Conservation (phyloP, 2,329 filamentous ascomycete species). For the Aspergillus neotritici region DNA sequence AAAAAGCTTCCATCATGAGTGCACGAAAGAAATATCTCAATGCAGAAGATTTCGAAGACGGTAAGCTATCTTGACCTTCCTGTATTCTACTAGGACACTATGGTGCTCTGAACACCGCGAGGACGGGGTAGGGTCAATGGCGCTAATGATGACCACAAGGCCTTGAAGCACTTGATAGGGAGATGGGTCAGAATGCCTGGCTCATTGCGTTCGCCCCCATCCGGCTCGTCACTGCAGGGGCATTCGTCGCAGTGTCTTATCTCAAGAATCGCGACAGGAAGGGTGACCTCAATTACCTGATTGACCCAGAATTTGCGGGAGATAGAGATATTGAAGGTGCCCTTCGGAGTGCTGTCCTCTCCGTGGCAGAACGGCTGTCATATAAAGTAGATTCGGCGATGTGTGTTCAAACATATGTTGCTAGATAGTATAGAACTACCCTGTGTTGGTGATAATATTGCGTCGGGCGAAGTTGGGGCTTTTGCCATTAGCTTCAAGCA, state of each 20-base stretch:
- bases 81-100: no score
- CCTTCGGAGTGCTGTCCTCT: no score
- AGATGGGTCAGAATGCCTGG: constrained; percentile 26
- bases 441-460: constrained; percentile 21
- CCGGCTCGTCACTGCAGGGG: constrained; percentile 25
- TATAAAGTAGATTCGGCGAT: no score
- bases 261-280: constrained; percentile 28
- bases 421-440: constrained; percentile 22
- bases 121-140: no score
- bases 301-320: constrained; percentile 28
- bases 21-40: no score
- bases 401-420: no score
- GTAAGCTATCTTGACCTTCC: no score
- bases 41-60: no score
- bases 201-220: constrained; percentile 31
- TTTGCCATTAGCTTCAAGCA: constrained; percentile 17
- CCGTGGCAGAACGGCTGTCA: no score
- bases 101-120: no score
- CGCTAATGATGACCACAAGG: constrained; percentile 18
- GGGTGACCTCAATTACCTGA: constrained; percentile 28
- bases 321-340: constrained; percentile 29
- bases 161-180: constrained; percentile 26
- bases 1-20: no score
- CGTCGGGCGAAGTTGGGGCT: constrained; percentile 14
- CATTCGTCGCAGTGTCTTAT: constrained; percentile 27